Percentiles rank a stretch among this genome's conserved stretches.
Evolutionary conservation across 345 rosid genomes (phyloP).

Genomic region (Brassica carinata): DNA sequence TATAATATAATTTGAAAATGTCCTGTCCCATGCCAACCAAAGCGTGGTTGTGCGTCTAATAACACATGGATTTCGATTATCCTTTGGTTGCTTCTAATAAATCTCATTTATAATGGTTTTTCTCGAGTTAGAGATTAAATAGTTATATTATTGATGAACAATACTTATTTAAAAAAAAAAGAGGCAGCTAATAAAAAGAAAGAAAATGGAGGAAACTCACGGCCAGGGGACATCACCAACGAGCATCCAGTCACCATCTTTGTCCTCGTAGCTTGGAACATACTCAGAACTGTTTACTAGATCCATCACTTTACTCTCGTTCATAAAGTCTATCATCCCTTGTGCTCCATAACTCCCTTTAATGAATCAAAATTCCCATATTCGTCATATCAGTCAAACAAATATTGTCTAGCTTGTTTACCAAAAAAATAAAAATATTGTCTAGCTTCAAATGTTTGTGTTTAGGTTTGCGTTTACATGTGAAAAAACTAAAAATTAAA

Average conservation of each 20-base stretch:
- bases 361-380: neutral
- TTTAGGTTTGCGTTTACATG: neutral
- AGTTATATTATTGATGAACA: neutral
- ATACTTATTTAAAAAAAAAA: neutral
- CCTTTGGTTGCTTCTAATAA: neutral
- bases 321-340: slow-evolving; percentile 95
- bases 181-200: neutral
- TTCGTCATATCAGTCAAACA: neutral
- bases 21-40: slow-evolving; percentile 34
- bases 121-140: neutral
- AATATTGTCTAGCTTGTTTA: neutral
- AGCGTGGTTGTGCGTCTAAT: slow-evolving; percentile 20
- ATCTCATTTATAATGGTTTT: neutral
- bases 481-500: neutral
- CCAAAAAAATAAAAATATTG: neutral
- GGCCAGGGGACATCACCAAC: slow-evolving; percentile 52
- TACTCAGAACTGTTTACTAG: slow-evolving; percentile 84
- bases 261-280: slow-evolving; percentile 93
- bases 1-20: slow-evolving; percentile 5
- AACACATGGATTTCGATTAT: slow-evolving; percentile 23
- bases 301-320: slow-evolving; percentile 91
- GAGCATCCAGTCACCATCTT: slow-evolving; percentile 76
- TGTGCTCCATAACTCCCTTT: slow-evolving; percentile 41
- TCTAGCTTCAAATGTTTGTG: neutral
- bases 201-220: slow-evolving; percentile 18